Base-by-base conservation (phyloP, 2,329 filamentous ascomycete genomes). In the Seiridium unicorne region DNA sequence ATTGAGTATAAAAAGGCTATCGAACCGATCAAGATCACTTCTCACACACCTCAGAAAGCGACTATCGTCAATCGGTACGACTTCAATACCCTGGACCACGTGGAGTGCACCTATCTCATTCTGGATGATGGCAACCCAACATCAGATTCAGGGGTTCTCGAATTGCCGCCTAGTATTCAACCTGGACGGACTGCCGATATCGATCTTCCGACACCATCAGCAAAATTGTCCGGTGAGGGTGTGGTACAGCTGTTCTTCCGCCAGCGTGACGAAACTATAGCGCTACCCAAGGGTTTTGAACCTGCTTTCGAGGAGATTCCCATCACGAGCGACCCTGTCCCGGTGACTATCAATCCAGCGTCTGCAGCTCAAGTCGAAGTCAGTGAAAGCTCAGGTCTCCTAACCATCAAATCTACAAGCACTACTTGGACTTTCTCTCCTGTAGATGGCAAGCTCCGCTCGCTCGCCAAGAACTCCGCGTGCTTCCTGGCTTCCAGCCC, bases 1-100 rank as follows among this genome's bases (percentile, higher is more conserved):
- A 59, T 70, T 7, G 78, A 81, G 64, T 73, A 77, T 60, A 80
- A 79, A 61, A 83, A 82, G 62, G 76, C 72, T 13, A 75, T 81
- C 57, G 76, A 79, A 60, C 81, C 81, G 3, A 73, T 84, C 70
- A 67, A 76, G 60, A 73, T 78, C 55, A 66, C 76, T 46, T 76
- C 76, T 0, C 68, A 78, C 18, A 64, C 70, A 3, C 64, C 72
- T 3, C 58, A 71, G 3, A 67, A 61, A 6, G 64, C 73, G 3
- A 65, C 65, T 1, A 65, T 79, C 4, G 61, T 71, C 32, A 80
- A 80, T 51, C 67, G 70, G 4, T 78, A 81, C 62, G 77, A 80
- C 58, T 81, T 78, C 64, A 66, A 70, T 34, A 71, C 65, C 2
- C 68, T 80, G 26, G 74, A 76, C 49, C 74, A 79, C 61, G 65